Conservation (phyloP, 106 monocot species). For the Dendrobium chrysotoxum region DNA sequence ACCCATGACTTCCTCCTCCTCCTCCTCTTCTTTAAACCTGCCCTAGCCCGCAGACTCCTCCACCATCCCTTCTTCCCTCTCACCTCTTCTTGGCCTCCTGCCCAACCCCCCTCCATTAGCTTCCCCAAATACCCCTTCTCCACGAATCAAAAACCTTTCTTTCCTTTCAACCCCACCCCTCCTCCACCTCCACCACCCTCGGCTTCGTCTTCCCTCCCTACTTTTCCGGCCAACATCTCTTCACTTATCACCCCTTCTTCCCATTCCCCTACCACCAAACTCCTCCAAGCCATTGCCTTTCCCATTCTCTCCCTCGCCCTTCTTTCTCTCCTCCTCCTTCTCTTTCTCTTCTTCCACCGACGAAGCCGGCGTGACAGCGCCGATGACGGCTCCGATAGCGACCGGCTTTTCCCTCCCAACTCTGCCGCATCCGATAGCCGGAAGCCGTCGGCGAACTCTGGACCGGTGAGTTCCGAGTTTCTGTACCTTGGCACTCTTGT, state of each 20-base stretch:
- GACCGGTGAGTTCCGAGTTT: conserved; percentile 26
- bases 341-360: conserved; percentile 34
- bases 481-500: conserved; percentile 64
- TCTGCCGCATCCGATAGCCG: conserved; percentile 13
- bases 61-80: conserved; percentile 31
- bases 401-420: conserved; percentile 33
- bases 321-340: conserved; percentile 15
- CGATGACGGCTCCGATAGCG: conserved; percentile 22
- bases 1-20: neutral
- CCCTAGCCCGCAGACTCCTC: conserved; percentile 14
- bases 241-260: conserved; percentile 19
- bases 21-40: neutral
- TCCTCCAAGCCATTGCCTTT: conserved; percentile 32
- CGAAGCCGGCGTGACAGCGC: neutral
- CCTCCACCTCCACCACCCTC: neutral
- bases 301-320: conserved; percentile 25
- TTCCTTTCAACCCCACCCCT: conserved; percentile 10
- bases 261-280: conserved; percentile 17
- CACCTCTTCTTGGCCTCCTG: conserved; percentile 13
- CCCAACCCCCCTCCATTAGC: conserved; percentile 11
- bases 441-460: conserved; percentile 7
- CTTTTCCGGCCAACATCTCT: conserved; percentile 37
- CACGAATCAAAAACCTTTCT: conserved; percentile 7
- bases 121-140: conserved; percentile 20
- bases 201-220: conserved; percentile 21